phyloP scores from a whole-genome alignment of 345 rosid genomes.

The Lagerstroemia speciosa region DNA sequence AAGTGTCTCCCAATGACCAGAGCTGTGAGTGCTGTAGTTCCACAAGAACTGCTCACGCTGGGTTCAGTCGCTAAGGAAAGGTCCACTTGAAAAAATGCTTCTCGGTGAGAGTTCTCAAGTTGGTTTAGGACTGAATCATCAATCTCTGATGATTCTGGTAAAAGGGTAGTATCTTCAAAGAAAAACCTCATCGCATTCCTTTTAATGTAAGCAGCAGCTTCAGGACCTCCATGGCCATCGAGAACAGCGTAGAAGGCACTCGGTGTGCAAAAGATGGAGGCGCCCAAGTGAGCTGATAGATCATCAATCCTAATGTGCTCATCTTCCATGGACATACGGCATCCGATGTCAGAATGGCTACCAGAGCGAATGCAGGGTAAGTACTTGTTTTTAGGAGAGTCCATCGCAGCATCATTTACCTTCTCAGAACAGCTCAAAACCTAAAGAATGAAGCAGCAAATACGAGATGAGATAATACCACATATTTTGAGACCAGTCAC shows the following conservation, averaged over 20 bases:
- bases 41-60: constrained; percentile 33
- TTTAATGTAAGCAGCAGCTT: constrained; percentile 73
- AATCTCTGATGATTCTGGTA: constrained; percentile 45
- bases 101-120: constrained; percentile 40
- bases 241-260: constrained; percentile 88
- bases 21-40: constrained; percentile 59
- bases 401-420: constrained; percentile 19
- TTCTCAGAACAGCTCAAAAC: constrained; percentile 28
- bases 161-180: constrained; percentile 46
- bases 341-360: constrained; percentile 62
- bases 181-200: constrained; percentile 63
- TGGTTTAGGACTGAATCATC: constrained; percentile 35
- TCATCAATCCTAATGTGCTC: constrained; percentile 77
- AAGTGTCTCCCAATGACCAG: constrained; percentile 58
- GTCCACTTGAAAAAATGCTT: constrained; percentile 53
- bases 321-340: constrained; percentile 68
- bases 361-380: constrained; percentile 70
- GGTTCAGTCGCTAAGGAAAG: constrained; percentile 41
- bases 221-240: constrained; percentile 91
- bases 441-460: constrained; percentile 13
- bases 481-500: background rate
- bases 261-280: constrained; percentile 41
- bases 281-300: constrained; percentile 47
- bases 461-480: background rate
- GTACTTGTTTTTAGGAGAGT: constrained; percentile 27